phyloP scores from a whole-genome alignment of 495 filamentous ascomycete genomes.

The Annulohypoxylon nitens region DNA sequence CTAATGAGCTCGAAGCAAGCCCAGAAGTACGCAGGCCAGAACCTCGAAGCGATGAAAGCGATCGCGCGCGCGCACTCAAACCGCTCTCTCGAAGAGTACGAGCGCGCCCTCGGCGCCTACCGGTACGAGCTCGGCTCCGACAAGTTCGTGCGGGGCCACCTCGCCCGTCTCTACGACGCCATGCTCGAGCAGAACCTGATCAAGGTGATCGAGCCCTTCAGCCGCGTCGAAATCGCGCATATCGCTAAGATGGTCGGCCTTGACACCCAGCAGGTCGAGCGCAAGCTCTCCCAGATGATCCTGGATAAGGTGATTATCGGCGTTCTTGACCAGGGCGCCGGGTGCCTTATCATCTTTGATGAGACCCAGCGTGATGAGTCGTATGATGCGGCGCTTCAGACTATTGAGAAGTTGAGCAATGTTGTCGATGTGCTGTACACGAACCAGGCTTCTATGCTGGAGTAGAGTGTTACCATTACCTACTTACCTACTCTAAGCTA shows the following conservation, averaged over 20 bases:
- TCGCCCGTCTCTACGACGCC: slow-evolving; percentile 93
- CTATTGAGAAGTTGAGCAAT: slow-evolving; percentile 96
- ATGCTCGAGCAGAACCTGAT: slow-evolving; percentile 99
- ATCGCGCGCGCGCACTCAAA: slow-evolving; percentile 95
- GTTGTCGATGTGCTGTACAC: slow-evolving; percentile 98
- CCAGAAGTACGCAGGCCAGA: slow-evolving; percentile 92
- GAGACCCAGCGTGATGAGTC: slow-evolving; percentile 92
- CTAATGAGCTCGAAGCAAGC: slow-evolving; percentile 95
- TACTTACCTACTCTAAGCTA: too few species aligned
- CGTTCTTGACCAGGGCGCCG: slow-evolving; percentile 96
- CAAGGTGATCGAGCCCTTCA: slow-evolving; percentile 99
- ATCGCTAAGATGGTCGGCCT: slow-evolving; percentile 97
- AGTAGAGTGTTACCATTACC: slow-evolving; percentile 66
- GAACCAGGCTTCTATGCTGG: slow-evolving; percentile 94
- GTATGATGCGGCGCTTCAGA: slow-evolving; percentile 93
- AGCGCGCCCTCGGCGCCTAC: slow-evolving; percentile 88
- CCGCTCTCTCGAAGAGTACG: slow-evolving; percentile 95
- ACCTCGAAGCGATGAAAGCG: slow-evolving; percentile 98
- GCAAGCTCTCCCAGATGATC: slow-evolving; percentile 99
- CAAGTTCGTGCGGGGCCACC: slow-evolving; percentile 93
- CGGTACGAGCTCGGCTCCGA: slow-evolving; percentile 92
- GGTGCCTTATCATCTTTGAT: slow-evolving; percentile 96
- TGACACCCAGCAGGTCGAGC: slow-evolving; percentile 95
- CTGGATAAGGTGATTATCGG: slow-evolving; percentile 98
- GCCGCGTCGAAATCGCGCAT: slow-evolving; percentile 94